Percentiles rank a stretch among this genome's conserved stretches.
These are phyloP conservation scores for Pyrus pyrifolia DNA, from an alignment of 306 rosid genomes.

Conservation along the genomic window DNA sequence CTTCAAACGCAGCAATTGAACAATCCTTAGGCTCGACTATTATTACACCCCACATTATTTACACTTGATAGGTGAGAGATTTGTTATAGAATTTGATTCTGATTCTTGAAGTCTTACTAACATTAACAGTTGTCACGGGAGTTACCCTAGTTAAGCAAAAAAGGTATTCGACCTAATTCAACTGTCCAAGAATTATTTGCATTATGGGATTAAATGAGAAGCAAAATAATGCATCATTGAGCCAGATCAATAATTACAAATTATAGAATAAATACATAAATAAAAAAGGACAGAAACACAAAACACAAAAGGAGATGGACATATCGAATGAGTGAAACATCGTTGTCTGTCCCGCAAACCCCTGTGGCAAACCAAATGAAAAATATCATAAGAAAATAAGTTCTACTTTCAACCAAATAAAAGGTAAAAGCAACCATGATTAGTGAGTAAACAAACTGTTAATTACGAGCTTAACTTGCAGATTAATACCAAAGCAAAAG, in stretches of 20 bases:
- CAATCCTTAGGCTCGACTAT: neutral
- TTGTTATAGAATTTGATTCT: neutral
- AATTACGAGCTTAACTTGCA: neutral
- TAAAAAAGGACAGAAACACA: neutral
- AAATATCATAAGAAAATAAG: neutral
- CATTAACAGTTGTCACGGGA: too few relatives aligned
- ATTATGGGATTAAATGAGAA: neutral
- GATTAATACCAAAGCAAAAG: neutral
- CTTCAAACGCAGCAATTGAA: neutral
- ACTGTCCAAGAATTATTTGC: neutral
- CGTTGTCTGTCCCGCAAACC: neutral
- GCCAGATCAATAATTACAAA: conserved; percentile 1
- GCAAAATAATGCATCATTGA: neutral
- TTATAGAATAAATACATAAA: neutral
- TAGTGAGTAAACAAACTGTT: neutral
- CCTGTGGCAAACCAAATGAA: conserved; percentile 12
- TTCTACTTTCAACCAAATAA: neutral
- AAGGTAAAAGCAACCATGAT: neutral
- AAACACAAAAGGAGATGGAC: neutral
- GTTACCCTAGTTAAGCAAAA: neutral
- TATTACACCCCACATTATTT: neutral
- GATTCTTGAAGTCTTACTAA: neutral
- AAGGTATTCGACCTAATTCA: neutral
- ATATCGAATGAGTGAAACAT: neutral
- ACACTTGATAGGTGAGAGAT: too few relatives aligned